These are phyloP conservation scores for Paramecium sexaurelia DNA, from an alignment of 73 alveolate genomes.

Conservation along the genomic window DNA sequence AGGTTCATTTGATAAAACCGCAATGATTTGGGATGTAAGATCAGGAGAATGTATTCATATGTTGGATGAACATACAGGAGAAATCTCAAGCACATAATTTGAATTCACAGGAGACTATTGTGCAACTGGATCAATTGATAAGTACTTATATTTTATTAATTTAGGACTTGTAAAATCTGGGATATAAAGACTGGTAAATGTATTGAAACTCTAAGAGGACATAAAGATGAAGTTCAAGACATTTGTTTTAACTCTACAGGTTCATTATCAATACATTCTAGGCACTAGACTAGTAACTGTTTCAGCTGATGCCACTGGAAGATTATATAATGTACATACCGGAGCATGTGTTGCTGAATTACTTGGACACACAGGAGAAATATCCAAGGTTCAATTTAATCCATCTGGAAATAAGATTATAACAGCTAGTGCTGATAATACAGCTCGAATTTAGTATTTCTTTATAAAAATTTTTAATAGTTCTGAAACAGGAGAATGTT, in stretches of 20 bases:
- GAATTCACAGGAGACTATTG: conserved; percentile 96
- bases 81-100: conserved; percentile 97
- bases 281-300: conserved; percentile 98
- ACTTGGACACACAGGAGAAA: conserved; percentile 95
- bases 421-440: conserved; percentile 97
- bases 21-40: conserved; percentile 98
- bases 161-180: conserved; percentile 97
- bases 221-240: conserved; percentile 90
- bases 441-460: conserved; percentile 96
- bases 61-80: conserved; percentile 96
- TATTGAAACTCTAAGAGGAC: conserved; percentile 98
- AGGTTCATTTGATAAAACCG: conserved; percentile 99
- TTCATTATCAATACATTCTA: conserved; percentile 54
- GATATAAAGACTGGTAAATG: conserved; percentile 97
- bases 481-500: conserved; percentile 98
- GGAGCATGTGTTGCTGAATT: conserved; percentile 74
- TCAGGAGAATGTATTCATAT: conserved; percentile 97
- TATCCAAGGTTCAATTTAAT: conserved; percentile 95
- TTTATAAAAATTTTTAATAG: background rate
- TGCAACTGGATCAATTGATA: conserved; percentile 97
- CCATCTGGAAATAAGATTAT: conserved; percentile 97
- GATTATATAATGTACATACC: conserved; percentile 94
- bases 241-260: conserved; percentile 47
- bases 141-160: background rate
- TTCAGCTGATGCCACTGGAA: conserved; percentile 96